Evolutionary conservation across 805 yeast genomes (phyloP), one percentile per base, ranked within the genome.

Genomic region (Debaryomyces prosopidis): DNA sequence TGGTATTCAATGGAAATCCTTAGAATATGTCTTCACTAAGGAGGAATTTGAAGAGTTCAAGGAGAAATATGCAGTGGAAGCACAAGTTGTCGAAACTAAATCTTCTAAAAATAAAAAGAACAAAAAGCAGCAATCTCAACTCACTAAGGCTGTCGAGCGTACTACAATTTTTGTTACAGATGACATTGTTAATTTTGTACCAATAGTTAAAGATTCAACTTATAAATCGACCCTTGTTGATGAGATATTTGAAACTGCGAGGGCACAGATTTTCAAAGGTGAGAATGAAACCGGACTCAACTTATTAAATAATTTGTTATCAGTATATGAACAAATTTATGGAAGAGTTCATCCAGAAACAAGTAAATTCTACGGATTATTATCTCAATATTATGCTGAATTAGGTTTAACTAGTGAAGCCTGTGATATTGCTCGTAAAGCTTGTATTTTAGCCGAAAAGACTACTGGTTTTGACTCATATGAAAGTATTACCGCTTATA

Each of bases 1-100:
- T 54, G 98, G 98, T 67, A 80, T 92, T 43, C 99, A 94, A 71
- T 85, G 96, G 87, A 68, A 73, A 48, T 72, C 78, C 9, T 76
- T 68, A 49, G 59, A 68, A 9, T 83, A 80, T 58, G 68, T 62
- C 10, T 80, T 81, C 62, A 73, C 80, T 28, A 60, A 61, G 37
- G 81, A 73, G 37, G 64, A 57, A 15, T 63, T 73, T 36, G 70
- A 65, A 26, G 48, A 53, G n/a, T 45, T 54, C 19, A 46, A 59
- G 11, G 75, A 65, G 3, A 64, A 60, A 41, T 50, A 60, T 32
- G 42, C 57, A 8, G 44, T 55, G 4, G 48, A 52, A 6, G 40
- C 52, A 3, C 48, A 50, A 10, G 37, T 19, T 1, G 19, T 42
- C 11, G 57, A 49, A 19, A 19, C 59, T 20, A 51, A 48, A 28